Conservation (phyloP, 495 filamentous ascomycete species). For the Letharia columbiana region DNA sequence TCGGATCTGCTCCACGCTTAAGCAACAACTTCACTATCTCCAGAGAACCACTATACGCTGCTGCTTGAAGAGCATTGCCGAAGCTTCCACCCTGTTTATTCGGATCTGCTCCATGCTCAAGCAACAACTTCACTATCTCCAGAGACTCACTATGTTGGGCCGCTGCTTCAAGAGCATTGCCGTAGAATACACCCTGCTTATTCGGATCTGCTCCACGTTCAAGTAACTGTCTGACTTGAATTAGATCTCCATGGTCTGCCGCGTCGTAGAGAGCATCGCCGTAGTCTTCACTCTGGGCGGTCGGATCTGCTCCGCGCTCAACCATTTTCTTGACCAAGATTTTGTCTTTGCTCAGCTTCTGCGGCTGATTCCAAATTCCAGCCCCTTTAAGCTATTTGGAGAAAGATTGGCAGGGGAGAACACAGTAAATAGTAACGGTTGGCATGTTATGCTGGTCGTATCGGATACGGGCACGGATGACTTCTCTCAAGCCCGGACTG, state of each 20-base stretch:
- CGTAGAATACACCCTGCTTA: background rate
- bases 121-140: background rate
- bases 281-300: too few species aligned
- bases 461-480: too few species aligned
- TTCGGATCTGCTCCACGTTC: slow-evolving; percentile 22
- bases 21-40: slow-evolving; percentile 23
- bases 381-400: too few species aligned
- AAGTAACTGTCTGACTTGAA: slow-evolving; percentile 22
- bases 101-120: slow-evolving; percentile 2
- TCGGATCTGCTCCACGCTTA: slow-evolving; percentile 22
- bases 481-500: too few species aligned
- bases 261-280: slow-evolving; percentile 29
- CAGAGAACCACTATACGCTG: too few species aligned
- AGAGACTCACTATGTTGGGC: background rate
- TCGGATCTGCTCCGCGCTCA: too few species aligned
- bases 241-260: background rate
- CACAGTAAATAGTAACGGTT: too few species aligned
- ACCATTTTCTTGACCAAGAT: too few species aligned
- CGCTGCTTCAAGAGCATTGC: background rate
- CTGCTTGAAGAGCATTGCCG: slow-evolving; percentile 28
- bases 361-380: too few species aligned
- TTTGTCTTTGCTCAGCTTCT: too few species aligned
- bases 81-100: slow-evolving; percentile 17
- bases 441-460: too few species aligned
- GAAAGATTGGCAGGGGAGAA: too few species aligned